Conservation (phyloP, 306 rosid genomes). For the Glycyrrhiza uralensis region DNA sequence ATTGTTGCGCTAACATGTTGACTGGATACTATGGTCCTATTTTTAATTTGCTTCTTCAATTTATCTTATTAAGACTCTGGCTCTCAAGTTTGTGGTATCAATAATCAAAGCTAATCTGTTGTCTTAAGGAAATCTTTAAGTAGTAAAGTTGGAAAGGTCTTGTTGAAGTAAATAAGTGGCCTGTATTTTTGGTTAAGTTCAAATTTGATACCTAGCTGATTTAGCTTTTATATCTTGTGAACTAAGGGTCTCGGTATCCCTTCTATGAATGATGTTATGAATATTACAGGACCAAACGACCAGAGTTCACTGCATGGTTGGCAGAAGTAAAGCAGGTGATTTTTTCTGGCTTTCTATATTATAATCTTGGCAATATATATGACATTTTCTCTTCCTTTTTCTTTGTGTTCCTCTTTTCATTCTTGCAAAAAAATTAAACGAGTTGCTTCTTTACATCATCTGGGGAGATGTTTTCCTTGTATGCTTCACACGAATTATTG, state of each 20-base stretch:
- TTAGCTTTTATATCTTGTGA: constrained; percentile 24
- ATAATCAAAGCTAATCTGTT: neutral
- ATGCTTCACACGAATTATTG: neutral
- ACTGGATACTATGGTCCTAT: neutral
- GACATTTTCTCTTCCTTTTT: neutral
- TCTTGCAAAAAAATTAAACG: constrained; percentile 3
- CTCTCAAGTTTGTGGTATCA: constrained; percentile 2
- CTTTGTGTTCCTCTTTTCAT: neutral
- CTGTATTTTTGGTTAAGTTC: constrained; percentile 5
- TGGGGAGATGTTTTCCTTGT: neutral
- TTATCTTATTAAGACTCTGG: neutral
- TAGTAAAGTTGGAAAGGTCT: neutral
- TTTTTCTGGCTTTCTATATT: constrained; percentile 18
- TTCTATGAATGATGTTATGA: constrained; percentile 26
- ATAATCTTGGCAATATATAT: neutral
- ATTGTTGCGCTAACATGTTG: neutral
- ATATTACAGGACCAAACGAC: constrained; percentile 82
- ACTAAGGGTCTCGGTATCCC: constrained; percentile 17
- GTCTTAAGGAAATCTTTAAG: neutral
- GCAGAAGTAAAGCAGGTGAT: constrained; percentile 83
- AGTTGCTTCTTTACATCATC: neutral
- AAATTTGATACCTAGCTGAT: neutral
- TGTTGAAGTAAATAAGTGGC: neutral
- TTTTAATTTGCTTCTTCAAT: neutral
- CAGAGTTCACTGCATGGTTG: constrained; percentile 98